Conservation (phyloP, 176 grass and related monocot species). For the Cymbopogon citratus region DNA sequence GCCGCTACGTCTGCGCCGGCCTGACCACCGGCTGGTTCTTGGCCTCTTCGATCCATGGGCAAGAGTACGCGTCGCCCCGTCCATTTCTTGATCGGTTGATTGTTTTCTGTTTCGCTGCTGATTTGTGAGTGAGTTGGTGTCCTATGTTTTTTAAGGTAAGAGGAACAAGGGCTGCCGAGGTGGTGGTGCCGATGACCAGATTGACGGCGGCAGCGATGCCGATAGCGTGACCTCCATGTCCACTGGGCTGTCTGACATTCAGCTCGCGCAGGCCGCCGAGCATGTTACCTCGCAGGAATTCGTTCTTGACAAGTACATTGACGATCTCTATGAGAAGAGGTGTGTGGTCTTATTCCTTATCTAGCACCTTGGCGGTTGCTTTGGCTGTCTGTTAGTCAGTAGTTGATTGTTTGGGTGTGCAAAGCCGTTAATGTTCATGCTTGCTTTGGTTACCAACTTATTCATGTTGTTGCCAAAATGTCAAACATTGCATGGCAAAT, state of each 20-base stretch:
- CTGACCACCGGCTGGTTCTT: background rate
- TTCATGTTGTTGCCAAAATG: background rate
- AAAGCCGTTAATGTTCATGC: background rate
- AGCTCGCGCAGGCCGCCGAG: slow-evolving; percentile 41
- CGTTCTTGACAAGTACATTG: slow-evolving; percentile 54
- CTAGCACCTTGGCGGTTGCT: background rate
- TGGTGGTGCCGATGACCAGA: slow-evolving; percentile 35
- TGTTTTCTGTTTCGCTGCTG: background rate
- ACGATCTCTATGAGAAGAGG: slow-evolving; percentile 75
- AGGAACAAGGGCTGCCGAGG: slow-evolving; percentile 28
- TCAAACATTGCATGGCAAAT: background rate
- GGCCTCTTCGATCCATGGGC: slow-evolving; percentile 2
- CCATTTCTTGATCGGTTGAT: background rate
- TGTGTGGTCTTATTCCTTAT: slow-evolving; percentile 13
- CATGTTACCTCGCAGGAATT: slow-evolving; percentile 54
- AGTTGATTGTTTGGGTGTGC: background rate
- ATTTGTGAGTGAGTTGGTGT: background rate
- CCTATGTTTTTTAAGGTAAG: slow-evolving; percentile 14
- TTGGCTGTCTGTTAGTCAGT: background rate
- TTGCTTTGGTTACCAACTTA: background rate
- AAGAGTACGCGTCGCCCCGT: slow-evolving; percentile 2
- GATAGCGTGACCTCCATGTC: slow-evolving; percentile 61
- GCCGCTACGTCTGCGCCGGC: background rate
- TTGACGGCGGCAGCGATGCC: slow-evolving; percentile 50
- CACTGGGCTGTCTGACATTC: slow-evolving; percentile 38